Conservation (phyloP, 805 yeast genomes). For the Saccharomycopsis javanensis region DNA sequence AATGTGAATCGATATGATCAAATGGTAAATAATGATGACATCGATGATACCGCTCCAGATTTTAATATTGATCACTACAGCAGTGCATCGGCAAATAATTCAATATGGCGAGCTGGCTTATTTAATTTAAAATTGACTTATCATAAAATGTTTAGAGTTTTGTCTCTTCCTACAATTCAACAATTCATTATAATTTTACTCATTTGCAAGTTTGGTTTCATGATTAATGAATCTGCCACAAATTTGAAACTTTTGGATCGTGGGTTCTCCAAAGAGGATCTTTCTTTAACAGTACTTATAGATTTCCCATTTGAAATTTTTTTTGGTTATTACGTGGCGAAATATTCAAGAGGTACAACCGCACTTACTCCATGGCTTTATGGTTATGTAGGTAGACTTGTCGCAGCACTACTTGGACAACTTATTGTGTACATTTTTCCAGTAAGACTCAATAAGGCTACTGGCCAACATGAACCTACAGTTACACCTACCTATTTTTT, state of each 20-base stretch:
- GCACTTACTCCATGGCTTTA: slow-evolving; percentile 84
- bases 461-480: slow-evolving; percentile 26
- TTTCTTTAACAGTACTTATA: slow-evolving; percentile 83
- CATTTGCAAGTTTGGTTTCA: slow-evolving; percentile 83
- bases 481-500: slow-evolving; percentile 46
- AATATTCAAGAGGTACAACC: slow-evolving; percentile 72
- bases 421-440: slow-evolving; percentile 69
- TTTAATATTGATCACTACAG: slow-evolving; percentile 3
- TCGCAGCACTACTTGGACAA: slow-evolving; percentile 71
- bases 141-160: slow-evolving; percentile 54
- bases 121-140: slow-evolving; percentile 44
- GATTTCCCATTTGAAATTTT: slow-evolving; percentile 94
- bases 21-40: slow-evolving; percentile 9
- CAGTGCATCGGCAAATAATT: not conserved
- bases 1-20: slow-evolving; percentile 21
- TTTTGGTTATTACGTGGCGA: slow-evolving; percentile 92
- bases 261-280: slow-evolving; percentile 87
- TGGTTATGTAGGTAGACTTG: slow-evolving; percentile 74
- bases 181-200: slow-evolving; percentile 65
- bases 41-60: slow-evolving; percentile 4
- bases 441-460: slow-evolving; percentile 23
- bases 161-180: slow-evolving; percentile 61
- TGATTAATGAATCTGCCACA: slow-evolving; percentile 93
- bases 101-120: slow-evolving; percentile 9
- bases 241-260: slow-evolving; percentile 82